Conservation (phyloP, 257 asterid species). For the Sherardia arvensis region DNA sequence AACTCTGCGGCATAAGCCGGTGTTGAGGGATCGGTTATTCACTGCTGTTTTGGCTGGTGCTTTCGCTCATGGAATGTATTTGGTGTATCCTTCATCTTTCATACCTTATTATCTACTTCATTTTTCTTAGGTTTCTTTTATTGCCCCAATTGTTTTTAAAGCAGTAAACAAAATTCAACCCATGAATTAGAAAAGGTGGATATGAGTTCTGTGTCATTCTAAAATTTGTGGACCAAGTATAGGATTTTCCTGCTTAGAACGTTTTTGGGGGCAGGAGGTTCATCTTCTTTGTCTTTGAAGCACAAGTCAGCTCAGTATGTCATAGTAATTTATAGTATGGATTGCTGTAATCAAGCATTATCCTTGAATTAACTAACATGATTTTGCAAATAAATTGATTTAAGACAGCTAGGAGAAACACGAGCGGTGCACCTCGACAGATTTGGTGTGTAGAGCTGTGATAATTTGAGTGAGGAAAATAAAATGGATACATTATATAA, state of each 20-base stretch:
- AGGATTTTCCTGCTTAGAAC: no score
- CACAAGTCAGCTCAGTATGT: no score
- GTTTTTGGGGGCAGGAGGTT: no score
- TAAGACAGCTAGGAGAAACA: neutral
- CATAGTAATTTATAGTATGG: no score
- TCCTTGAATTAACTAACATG: neutral
- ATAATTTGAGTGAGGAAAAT: neutral
- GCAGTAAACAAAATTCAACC: no score
- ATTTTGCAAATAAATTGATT: neutral
- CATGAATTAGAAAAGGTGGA: no score
- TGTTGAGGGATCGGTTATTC: slow-evolving; percentile 72
- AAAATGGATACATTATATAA: neutral
- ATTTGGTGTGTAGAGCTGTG: neutral
- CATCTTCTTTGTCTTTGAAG: no score
- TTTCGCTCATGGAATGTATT: slow-evolving; percentile 63
- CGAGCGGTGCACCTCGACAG: neutral
- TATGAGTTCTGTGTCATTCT: no score
- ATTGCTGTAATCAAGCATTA: neutral
- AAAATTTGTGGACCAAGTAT: no score
- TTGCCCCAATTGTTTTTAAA: neutral
- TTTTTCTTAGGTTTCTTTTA: neutral
- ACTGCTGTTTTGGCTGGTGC: slow-evolving; percentile 72
- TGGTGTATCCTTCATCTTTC: slow-evolving; percentile 44
- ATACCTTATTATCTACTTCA: neutral
- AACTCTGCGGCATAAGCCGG: slow-evolving; percentile 52